Base-by-base conservation (phyloP, 805 yeast genomes). In the Metschnikowia proteae region DNA sequence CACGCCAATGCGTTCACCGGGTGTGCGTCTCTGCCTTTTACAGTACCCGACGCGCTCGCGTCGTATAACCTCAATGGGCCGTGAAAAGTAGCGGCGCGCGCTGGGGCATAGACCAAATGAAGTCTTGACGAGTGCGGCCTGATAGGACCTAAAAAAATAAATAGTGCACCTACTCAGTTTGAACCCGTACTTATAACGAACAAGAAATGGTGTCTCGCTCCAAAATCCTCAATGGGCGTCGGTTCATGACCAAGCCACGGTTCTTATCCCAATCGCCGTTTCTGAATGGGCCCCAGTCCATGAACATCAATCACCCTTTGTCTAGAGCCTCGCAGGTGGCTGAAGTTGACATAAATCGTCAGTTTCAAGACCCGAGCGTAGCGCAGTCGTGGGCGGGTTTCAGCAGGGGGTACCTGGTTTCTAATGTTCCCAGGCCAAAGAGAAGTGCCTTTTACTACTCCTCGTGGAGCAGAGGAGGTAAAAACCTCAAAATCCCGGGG, bases 341-440 rank as follows among this genome's bases (percentile, higher is more conserved):
- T 5, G 75, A 70, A 48, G 47, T 64, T 25, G 62, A 65, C n/a
- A 39, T 48, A n/a, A 57, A 60, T 31, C 38, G 56, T 9, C 52
- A 46, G 52, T 43, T 46, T 23, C 54, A 52, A 23, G 55, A 51
- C 33, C 38, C 7, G 22, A n/a, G 51, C 8, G 28, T 33, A 29
- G 54, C 64, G 28, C 45, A 52, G 43, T 49, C 58, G 13, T 55
- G 66, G 45, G 59, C 55, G 31, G 61, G 63, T 47, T 67, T 62
- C 50, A 74, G 76, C 51, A 68, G 65, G 10, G 51, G 50, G 5
- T 28, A 35, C 11, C 23, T 38, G 23, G 77, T 80, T 57, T 83
- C 84, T 1, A 70, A 69, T 54, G 76, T 80, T 44, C 83, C 84
- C 3, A 67, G 83, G 49, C 83, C 85, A 5, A 80, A 78, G 61